Evolutionary conservation across 495 filamentous ascomycete genomes (phyloP), one percentile per base, ranked within the genome.

Genomic region (Zalerion maritima): DNA sequence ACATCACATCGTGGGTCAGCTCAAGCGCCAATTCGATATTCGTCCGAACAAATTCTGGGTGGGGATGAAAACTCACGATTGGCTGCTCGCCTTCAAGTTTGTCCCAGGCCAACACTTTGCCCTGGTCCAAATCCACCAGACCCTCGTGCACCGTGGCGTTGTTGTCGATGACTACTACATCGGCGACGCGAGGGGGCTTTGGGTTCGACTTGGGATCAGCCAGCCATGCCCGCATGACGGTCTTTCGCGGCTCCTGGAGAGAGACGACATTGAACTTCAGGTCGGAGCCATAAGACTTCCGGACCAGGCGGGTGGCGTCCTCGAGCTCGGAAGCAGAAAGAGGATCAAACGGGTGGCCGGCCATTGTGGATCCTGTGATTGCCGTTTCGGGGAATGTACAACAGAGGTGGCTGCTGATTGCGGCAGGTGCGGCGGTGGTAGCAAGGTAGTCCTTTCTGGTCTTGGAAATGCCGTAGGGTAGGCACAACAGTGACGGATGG

Each of bases 181-280:
- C 86, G 2, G 85, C 86, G 11, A 79, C 55, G 39, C 86, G 67
- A 14, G 61, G 50, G 14, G 86, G 86, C 6, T 78, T 67, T 7
- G 73, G 65, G 0, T 58, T 56, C 8, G 55, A 63, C 25, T 70
- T 53, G 8, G 78, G 69, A 31, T 74, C 60, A 19, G 60, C 70
- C 2, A 93, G 48, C 83, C 85, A 96, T 28, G 68, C 70, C 43
- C 75, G 60, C 82, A 94, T 91, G 45, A 86, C 74, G 17, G 64
- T 72, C 64, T 94, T 94, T 39, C 73, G 73, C 10, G 86, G 86
- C 60, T 94, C 87, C 27, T 70, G 80, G 6, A 92, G 57, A n/a
- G 81, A 77, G 30, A 94, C 74, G 3, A 84, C 81, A 60, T 94
- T 93, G 69, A 85, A 94, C 47, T 71, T 71, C 24, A 92, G 64